Conservation (phyloP, 148 eudicot genomes). For the Silene conica region DNA sequence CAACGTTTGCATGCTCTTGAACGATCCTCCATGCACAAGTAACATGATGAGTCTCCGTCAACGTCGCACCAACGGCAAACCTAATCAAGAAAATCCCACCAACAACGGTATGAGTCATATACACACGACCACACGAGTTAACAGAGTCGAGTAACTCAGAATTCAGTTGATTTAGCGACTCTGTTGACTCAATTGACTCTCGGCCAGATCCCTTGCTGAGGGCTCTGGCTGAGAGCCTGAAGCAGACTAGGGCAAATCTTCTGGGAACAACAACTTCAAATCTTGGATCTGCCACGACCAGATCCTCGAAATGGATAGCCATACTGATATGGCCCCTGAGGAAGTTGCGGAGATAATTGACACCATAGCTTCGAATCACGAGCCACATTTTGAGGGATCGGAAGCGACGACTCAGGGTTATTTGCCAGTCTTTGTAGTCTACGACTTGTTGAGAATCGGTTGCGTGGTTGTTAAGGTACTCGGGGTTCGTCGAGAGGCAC, state of each 20-base stretch:
- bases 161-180: conserved; percentile 30
- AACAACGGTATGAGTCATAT: conserved; percentile 50
- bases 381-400: conserved; percentile 54
- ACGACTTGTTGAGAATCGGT: conserved; percentile 45
- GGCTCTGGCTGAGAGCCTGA: conserved; percentile 33
- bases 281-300: conserved; percentile 24
- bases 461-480: conserved; percentile 43
- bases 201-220: neutral
- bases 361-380: conserved; percentile 46
- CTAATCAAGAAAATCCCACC: conserved; percentile 39
- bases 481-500: conserved; percentile 46
- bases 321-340: conserved; percentile 48
- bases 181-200: conserved; percentile 23
- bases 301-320: conserved; percentile 45
- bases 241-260: conserved; percentile 42
- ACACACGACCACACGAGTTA: conserved; percentile 34
- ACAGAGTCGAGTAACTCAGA: conserved; percentile 40
- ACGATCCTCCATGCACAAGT: conserved; percentile 44
- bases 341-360: conserved; percentile 34
- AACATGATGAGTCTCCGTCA: conserved; percentile 43
- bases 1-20: conserved; percentile 35
- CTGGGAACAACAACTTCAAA: conserved; percentile 47
- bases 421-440: conserved; percentile 68
- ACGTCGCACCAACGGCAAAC: conserved; percentile 45
- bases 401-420: conserved; percentile 46